Conservation (phyloP, 805 yeast genomes). For the Blastobotrys robertii region DNA sequence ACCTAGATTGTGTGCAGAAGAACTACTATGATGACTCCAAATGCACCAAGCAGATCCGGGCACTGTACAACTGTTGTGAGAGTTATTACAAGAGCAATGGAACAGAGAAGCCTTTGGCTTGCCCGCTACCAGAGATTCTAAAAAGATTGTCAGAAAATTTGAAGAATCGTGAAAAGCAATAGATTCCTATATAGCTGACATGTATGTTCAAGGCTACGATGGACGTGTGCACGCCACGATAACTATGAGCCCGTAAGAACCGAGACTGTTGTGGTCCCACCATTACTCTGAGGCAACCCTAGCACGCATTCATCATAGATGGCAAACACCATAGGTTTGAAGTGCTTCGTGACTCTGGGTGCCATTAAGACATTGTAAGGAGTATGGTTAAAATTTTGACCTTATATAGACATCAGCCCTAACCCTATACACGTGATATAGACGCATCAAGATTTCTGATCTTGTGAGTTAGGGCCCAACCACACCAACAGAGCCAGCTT, state of each 20-base stretch:
- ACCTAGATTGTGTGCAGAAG: slow-evolving; percentile 51
- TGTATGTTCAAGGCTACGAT: slow-evolving; percentile 9
- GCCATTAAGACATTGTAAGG: slow-evolving; percentile 18
- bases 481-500: too few species aligned
- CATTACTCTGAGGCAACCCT: slow-evolving; percentile 15
- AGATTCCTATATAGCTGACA: slow-evolving; percentile 1
- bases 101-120: slow-evolving; percentile 55
- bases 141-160: slow-evolving; percentile 27
- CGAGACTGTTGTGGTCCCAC: background rate
- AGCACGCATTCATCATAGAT: slow-evolving; percentile 18
- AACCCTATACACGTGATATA: too few species aligned
- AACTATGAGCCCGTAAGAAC: slow-evolving; percentile 9
- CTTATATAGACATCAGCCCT: background rate
- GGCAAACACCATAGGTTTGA: slow-evolving; percentile 12
- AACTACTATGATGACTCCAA: slow-evolving; percentile 61
- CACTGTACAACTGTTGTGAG: slow-evolving; percentile 66
- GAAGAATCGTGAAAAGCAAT: slow-evolving; percentile 1
- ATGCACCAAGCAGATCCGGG: slow-evolving; percentile 61
- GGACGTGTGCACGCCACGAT: slow-evolving; percentile 2
- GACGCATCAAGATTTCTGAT: too few species aligned
- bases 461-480: too few species aligned
- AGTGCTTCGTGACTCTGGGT: slow-evolving; percentile 21
- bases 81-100: slow-evolving; percentile 55
- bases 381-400: slow-evolving; percentile 7
- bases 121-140: slow-evolving; percentile 62